Evolutionary conservation across 805 yeast genomes (phyloP), one percentile per base, ranked within the genome.

Genomic region (Ascoidea rubescens): DNA sequence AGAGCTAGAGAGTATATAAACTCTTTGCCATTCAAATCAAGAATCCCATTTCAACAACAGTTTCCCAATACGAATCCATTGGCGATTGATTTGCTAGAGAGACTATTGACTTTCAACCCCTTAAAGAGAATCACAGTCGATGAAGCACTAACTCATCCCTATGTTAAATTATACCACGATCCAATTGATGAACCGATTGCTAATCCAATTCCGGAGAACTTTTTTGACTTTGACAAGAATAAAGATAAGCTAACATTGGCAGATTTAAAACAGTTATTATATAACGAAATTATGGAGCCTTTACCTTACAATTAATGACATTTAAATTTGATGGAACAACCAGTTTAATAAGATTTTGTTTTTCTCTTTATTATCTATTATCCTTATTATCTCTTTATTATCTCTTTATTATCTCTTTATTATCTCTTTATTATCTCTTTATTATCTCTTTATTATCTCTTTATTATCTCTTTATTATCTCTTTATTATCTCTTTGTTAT

Each of bases 151-250:
- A 69, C 75, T 57, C 98, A 91, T 64, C 96, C 96, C 2, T 91
- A 91, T 66, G 71, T 91, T 51, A 69, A 74, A 50, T 77, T 85
- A n/a, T 91, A 91, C 67, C 98, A 91, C 66, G 98, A 91, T 62
- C 96, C 96, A 3, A 79, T 78, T 52, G 98, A 91, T 64, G 98
- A 91, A 67, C 98, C 98, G 0, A 73, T 73, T 45, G 89, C 93
- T 43, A 79, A 80, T 17, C 86, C 89, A 49, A 83, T 93, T 28
- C 90, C 95, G 0, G 80, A 81, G 46, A 89, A 84, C 58, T 89
- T 91, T 64, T 91, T 93, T 60, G 90, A 85, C 55, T 93, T 93
- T 61, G 99, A 93, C 65, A 77, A 78, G 59, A 72, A 77, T 55
- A 90, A 90, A 65, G 95, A 89, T 58, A 85, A 83, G 53, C 73